These are phyloP conservation scores for Calocera viscosa DNA, from an alignment of 768 basidiomycete species.

Conservation along the genomic window DNA sequence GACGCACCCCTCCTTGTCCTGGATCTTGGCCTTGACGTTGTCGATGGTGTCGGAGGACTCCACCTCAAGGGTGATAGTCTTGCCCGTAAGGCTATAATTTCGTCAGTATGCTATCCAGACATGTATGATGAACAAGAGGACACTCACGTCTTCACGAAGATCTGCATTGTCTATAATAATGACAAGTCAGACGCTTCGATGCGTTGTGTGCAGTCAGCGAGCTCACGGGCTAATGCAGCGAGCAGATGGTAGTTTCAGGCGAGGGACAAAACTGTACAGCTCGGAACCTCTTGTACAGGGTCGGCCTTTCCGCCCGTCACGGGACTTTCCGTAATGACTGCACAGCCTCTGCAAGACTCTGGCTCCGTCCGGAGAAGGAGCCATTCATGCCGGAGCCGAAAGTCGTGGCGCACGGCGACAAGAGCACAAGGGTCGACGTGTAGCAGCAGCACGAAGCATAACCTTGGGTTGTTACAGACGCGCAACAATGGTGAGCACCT, in stretches of 20 bases:
- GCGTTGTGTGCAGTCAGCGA: background rate
- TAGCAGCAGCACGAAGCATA: background rate
- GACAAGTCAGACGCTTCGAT: background rate
- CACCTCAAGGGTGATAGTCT: conserved; percentile 98
- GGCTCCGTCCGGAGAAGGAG: background rate
- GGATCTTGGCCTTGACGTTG: conserved; percentile 79
- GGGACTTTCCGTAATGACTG: background rate
- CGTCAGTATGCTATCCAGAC: background rate
- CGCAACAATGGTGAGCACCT: background rate
- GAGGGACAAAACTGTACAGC: conserved; percentile 6
- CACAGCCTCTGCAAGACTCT: background rate
- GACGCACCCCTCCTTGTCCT: conserved; percentile 64
- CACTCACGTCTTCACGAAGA: conserved; percentile 45
- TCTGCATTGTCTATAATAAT: conserved; percentile 37
- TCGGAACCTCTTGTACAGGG: background rate
- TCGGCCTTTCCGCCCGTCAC: background rate
- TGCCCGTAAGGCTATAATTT: conserved; percentile 69
- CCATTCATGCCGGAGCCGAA: background rate
- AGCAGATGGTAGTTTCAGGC: background rate
- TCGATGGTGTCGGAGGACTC: conserved; percentile 95
- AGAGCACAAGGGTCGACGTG: background rate
- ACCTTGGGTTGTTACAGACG: background rate
- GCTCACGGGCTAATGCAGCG: background rate
- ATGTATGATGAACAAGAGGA: no score
- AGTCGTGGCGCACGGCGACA: background rate